Percentiles rank a stretch among this genome's conserved stretches.
These are phyloP conservation scores for Vachellia pachyceras DNA, from an alignment of 306 rosid species.

Conservation along the genomic window DNA sequence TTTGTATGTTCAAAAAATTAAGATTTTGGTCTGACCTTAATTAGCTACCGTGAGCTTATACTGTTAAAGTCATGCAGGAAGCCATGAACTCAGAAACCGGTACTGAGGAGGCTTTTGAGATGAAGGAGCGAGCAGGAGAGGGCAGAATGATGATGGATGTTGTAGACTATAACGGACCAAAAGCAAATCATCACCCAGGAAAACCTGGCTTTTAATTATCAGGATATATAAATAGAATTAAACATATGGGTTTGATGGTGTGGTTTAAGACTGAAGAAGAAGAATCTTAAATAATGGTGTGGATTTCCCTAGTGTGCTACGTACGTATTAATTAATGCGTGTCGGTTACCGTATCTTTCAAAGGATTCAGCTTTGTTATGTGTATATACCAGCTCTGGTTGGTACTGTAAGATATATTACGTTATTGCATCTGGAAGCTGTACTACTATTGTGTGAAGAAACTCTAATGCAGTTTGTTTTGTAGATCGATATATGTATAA, in stretches of 20 bases:
- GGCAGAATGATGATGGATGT: constrained; percentile 41
- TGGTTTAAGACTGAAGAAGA: not conserved
- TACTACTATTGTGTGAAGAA: not conserved
- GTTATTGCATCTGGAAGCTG: not conserved
- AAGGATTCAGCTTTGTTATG: not conserved
- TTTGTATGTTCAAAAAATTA: not conserved
- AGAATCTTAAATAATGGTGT: not conserved
- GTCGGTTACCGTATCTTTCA: not conserved
- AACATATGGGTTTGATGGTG: not conserved
- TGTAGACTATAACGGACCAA: constrained; percentile 41
- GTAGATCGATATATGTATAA: not conserved
- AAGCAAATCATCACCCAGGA: constrained; percentile 50
- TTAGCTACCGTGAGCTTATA: not conserved
- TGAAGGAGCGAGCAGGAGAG: constrained; percentile 27
- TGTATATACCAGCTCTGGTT: not conserved
- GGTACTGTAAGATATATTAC: no score
- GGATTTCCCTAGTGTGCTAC: constrained; percentile 20
- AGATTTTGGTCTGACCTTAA: not conserved
- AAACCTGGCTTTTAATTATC: constrained; percentile 18
- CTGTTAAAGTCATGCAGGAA: constrained; percentile 28
- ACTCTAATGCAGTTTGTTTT: not conserved
- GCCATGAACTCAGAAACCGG: constrained; percentile 18
- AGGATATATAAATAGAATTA: not conserved
- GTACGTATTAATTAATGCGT: not conserved
- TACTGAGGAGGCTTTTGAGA: constrained; percentile 5